Base-by-base conservation (phyloP, 345 rosid species). In the Passiflora organensis region DNA sequence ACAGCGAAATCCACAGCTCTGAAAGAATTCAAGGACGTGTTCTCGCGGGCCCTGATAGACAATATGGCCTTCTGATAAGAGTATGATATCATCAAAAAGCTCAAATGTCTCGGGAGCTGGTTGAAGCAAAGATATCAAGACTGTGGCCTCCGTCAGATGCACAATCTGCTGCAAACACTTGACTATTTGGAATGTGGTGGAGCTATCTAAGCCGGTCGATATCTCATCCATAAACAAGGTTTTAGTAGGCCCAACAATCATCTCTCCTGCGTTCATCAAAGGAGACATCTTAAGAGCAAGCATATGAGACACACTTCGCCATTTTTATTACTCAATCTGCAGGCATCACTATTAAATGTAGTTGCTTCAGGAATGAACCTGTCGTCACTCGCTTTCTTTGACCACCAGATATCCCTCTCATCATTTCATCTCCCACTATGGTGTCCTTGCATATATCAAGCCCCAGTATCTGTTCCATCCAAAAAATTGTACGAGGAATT, bases 181-280 rank as follows among this genome's bases (percentile, higher is more conserved):
- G 63, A 93, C 94, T 18, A 93, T 86, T 56, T 89, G 99, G 49
- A 25, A 86, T n/a, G 99, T 80, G 1, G 96, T 91, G 55, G 96
- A 89, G 76, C 96, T 86, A 65, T 93, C 99, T 32, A 89, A 72
- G 47, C 95, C 99, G 0, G 95, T 93, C 6, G 99, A 88, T 76
- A 86, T 93, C 72, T 89, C 99, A 58, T 93, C 99, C 96, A 93
- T 93, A 64, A 77, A 86, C 48, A 93, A 32, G 16, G 95, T 80
- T 64, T 89, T 93, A 20, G 96, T 81, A 22, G 99, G 99, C 18
- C 96, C 94, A 32, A 93, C 99, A 22, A 86, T 84, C 99, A 89
- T 93, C 74, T 93, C 99, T 32, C 96, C 98, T 87, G n/a, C n/a
- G n/a, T n/a, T n/a, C n/a, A n/a, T n/a, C n/a, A n/a, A n/a, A n/a